Conservation (phyloP, 2,329 filamentous ascomycete species). For the Akanthomyces uredinophilus region DNA sequence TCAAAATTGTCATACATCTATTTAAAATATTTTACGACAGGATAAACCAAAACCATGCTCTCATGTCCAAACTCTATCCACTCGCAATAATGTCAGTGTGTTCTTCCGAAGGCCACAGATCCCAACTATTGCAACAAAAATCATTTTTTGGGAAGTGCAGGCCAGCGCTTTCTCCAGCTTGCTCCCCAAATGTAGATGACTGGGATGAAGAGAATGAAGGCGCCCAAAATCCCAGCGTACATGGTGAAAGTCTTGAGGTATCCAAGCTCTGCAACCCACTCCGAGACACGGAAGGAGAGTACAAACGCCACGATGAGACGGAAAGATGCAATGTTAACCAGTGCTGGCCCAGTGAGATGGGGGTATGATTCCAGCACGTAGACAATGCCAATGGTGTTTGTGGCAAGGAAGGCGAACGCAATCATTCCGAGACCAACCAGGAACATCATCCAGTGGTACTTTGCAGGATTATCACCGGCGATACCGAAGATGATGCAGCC, state of each 20-base stretch:
- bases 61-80: too few relatives aligned
- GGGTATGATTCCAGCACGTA: constrained; percentile 31
- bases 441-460: constrained; percentile 24
- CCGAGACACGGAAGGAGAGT: constrained; percentile 24
- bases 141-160: neutral
- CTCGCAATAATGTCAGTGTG: neutral
- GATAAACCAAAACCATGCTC: neutral
- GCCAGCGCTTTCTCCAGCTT: constrained; percentile 3
- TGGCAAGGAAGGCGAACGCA: constrained; percentile 25
- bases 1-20: neutral
- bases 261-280: constrained; percentile 24
- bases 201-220: constrained; percentile 26
- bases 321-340: constrained; percentile 30
- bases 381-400: constrained; percentile 26
- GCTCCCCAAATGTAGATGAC: constrained; percentile 22
- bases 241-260: constrained; percentile 25
- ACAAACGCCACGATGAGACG: constrained; percentile 28
- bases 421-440: constrained; percentile 25
- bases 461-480: constrained; percentile 20
- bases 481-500: constrained; percentile 29
- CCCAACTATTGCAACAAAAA: neutral
- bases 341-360: constrained; percentile 22
- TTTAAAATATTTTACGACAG: neutral
- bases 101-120: neutral
- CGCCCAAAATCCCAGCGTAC: constrained; percentile 28